Base-by-base conservation (phyloP, 73 alveolate species). In the Paramecium bursaria region DNA sequence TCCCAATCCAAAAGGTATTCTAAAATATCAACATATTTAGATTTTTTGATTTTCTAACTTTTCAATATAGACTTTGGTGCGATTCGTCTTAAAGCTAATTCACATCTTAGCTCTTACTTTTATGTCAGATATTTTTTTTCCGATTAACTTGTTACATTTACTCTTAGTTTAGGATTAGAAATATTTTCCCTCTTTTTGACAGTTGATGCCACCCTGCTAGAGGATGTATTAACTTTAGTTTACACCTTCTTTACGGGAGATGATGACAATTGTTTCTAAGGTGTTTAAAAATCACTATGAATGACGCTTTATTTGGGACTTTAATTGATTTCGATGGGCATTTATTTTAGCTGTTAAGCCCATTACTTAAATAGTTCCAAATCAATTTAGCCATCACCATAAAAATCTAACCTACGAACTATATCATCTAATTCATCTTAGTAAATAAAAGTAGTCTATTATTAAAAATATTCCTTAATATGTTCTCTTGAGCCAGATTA, bases 321-420 rank as follows among this genome's bases (percentile, higher is more conserved):
- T n/a, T n/a, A n/a, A n/a, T n/a, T n/a, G n/a, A n/a, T n/a, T n/a
- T n/a, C n/a, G n/a, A n/a, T n/a, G n/a, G n/a, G n/a, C n/a, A n/a
- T 11, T 39, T 39, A 39, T 39, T 67, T 67, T 9, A 67, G 46
- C 13, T 39, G 13, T 15, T 25, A n/a, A 0, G 35, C 44, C 82
- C 82, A 67, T 19, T 67, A 39, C 3, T 42, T 67, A 39, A 67
- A 19, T 42, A 67, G 44, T 67, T 19, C 19, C 14, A 67, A 19
- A 67, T 67, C 82, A 14, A 31, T 33, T 67, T 67, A 31, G 44
- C 82, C 82, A 67, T 67, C 82, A 3, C 82, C 82, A 67, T 67
- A 67, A 42, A 67, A 67, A 23, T 67, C 82, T 67, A 67, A 67
- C 33, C 82, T 67, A 17, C 50, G 17, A 1, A 67, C 22, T 26